Percentiles rank a stretch among this genome's conserved stretches.
Evolutionary conservation across 306 rosid genomes (phyloP).

Genomic region (Comarum palustre): DNA sequence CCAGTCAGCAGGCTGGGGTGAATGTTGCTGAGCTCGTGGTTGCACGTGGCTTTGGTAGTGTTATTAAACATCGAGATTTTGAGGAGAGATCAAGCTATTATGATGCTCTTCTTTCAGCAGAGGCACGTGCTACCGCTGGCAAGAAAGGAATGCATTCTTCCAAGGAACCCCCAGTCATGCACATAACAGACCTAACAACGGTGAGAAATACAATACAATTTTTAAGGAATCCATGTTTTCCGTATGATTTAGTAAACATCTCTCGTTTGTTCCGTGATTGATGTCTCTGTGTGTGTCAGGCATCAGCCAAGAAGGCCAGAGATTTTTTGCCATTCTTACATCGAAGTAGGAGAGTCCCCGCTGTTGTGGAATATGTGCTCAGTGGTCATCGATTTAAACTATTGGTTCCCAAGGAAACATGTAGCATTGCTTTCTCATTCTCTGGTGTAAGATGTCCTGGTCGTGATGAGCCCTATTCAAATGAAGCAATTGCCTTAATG

Average conservation of each 20-base stretch:
- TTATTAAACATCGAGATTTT: slow-evolving; percentile 92
- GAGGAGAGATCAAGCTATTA: slow-evolving; percentile 92
- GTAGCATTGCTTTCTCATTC: slow-evolving; percentile 89
- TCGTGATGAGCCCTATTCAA: slow-evolving; percentile 86
- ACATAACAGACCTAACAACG: slow-evolving; percentile 75
- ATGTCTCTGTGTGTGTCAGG: slow-evolving; percentile 40
- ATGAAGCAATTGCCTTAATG: slow-evolving; percentile 94
- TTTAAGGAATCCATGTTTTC: slow-evolving; percentile 11
- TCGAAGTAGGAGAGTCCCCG: slow-evolving; percentile 81
- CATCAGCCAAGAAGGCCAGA: slow-evolving; percentile 77
- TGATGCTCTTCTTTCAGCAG: slow-evolving; percentile 96
- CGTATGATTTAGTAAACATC: neutral
- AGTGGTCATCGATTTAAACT: slow-evolving; percentile 99
- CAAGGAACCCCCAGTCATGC: slow-evolving; percentile 96
- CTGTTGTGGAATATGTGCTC: slow-evolving; percentile 92
- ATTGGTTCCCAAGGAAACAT: slow-evolving; percentile 95
- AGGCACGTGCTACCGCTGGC: slow-evolving; percentile 72
- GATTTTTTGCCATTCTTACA: slow-evolving; percentile 92
- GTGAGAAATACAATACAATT: slow-evolving; percentile 42
- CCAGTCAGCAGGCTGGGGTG: slow-evolving; percentile 54
- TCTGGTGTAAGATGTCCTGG: slow-evolving; percentile 98
- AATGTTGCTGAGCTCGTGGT: slow-evolving; percentile 74
- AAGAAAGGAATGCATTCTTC: slow-evolving; percentile 89
- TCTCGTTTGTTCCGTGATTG: slow-evolving; percentile 8
- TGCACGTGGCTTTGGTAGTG: slow-evolving; percentile 88